Evolutionary conservation across 805 yeast species (phyloP), one percentile per base, ranked within the genome.

Genomic region (Ogataea angusta): DNA sequence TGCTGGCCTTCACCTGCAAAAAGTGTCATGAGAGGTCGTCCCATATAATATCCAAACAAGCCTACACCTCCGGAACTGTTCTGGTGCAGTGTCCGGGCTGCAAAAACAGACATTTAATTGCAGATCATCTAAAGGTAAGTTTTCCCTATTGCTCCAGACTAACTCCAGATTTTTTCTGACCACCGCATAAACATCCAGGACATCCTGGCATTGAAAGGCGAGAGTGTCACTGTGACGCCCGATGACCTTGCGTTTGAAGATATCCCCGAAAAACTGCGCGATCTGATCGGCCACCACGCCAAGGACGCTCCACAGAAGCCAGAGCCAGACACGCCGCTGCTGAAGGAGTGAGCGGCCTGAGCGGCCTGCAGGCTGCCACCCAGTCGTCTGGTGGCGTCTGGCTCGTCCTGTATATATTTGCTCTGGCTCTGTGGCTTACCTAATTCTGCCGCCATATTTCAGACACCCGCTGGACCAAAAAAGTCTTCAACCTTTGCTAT

Each of bases 1-100:
- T 88, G 83, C 74, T 91, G 16, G 91, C 95, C 0, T 90, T 91
- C 66, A 91, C 96, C 0, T 91, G 98, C 65, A 91, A 89, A 59
- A 78, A 79, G 49, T 91, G 98, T 64, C 73, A 78, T 33, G 76
- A 84, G 3, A 69, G 97, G 41, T 88, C 96, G 0, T 79, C 89
- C 4, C 98, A 91, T 57, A 74, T 82, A n/a, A 83, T 91, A 56
- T 84, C 96, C 5, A 90, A 90, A 51, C 98, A 91, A 63, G 90
- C 96, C 0, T 91, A 91, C 59, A 77, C 82, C 10, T 67, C 71
- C 8, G 98, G 98, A 2, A 82, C 96, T 0, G 95, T 91, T 3
- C 66, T 88, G 36, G 83, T 91, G 17, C 88, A 87, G 55, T 91
- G 98, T 59, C 98, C 98, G 0, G 85, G 89, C 12, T 91, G 98